phyloP scores from a whole-genome alignment of 225 moss, liverwort and hornwort genomes.

The Pseudoscleropodium purum region DNA sequence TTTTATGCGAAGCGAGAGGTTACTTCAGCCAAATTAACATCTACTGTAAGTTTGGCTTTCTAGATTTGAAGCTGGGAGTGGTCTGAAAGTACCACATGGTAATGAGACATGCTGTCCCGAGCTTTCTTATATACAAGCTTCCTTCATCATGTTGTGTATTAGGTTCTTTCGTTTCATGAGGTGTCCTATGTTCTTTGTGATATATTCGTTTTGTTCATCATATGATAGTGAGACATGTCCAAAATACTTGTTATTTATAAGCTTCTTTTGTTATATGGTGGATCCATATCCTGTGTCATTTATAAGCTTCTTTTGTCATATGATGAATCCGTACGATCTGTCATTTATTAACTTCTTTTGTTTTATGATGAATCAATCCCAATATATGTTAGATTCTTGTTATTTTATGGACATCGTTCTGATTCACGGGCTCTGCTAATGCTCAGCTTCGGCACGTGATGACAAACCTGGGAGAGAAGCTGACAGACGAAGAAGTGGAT shows the following conservation, averaged over 20 bases:
- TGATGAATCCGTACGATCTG: not conserved
- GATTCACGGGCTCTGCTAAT: not conserved
- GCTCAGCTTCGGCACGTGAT: constrained; percentile 76
- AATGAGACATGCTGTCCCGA: not conserved
- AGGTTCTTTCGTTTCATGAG: not conserved
- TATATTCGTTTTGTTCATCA: not conserved
- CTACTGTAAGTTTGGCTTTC: not conserved
- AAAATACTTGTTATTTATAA: not conserved
- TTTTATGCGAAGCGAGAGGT: not conserved
- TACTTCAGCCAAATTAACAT: not conserved
- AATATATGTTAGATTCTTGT: not conserved
- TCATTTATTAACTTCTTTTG: not conserved
- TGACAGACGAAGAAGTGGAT: constrained; percentile 86
- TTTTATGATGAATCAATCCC: not conserved
- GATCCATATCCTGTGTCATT: not conserved
- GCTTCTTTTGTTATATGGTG: not conserved
- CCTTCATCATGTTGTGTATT: not conserved
- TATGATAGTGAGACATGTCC: not conserved
- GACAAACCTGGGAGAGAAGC: constrained; percentile 84
- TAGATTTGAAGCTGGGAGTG: not conserved
- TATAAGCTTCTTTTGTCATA: not conserved
- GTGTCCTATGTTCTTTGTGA: not conserved
- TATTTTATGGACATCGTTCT: not conserved
- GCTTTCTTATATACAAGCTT: not conserved
- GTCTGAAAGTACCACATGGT: not conserved